A percentile compares a stretch with the other conserved stretches of the same genome.
Evolutionary conservation across 2,329 filamentous ascomycete genomes (phyloP).

Genomic region (Penicillium sp.): DNA sequence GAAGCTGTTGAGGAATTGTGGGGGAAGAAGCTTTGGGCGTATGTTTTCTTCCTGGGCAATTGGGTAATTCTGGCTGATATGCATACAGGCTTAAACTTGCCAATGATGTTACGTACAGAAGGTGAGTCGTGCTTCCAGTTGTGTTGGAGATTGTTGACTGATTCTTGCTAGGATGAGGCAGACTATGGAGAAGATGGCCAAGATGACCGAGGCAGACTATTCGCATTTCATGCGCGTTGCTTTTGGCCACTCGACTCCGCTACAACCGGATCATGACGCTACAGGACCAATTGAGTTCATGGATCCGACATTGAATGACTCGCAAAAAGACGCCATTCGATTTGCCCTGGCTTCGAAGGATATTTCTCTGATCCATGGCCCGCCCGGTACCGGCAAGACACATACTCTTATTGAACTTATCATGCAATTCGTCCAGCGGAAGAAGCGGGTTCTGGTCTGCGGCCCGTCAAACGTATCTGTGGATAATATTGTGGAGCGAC

Average conservation of each 20-base stretch:
- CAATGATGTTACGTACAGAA: slow-evolving; percentile 62
- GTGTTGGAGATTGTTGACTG: slow-evolving; percentile 1
- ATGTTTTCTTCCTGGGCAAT: slow-evolving; percentile 30
- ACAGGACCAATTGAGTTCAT: slow-evolving; percentile 49
- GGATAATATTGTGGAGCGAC: slow-evolving; percentile 93
- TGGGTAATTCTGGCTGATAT: slow-evolving; percentile 4
- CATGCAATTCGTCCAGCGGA: slow-evolving; percentile 72
- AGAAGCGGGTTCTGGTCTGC: slow-evolving; percentile 78
- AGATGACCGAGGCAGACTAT: slow-evolving; percentile 52
- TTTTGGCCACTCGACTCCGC: slow-evolving; percentile 55
- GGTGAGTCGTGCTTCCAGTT: slow-evolving; percentile 45
- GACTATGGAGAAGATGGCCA: slow-evolving; percentile 57
- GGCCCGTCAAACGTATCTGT: slow-evolving; percentile 96
- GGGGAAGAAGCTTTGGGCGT: slow-evolving; percentile 59
- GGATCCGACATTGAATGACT: slow-evolving; percentile 55
- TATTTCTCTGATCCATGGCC: slow-evolving; percentile 86
- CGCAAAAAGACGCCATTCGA: slow-evolving; percentile 60
- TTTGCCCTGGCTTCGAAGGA: slow-evolving; percentile 80
- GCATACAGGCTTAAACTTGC: slow-evolving; percentile 56
- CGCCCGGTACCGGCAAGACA: slow-evolving; percentile 93
- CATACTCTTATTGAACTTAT: slow-evolving; percentile 95
- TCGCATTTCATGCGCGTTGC: slow-evolving; percentile 56
- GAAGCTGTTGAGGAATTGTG: slow-evolving; percentile 48
- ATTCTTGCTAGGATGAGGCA: slow-evolving; percentile 51
- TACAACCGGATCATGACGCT: slow-evolving; percentile 46